A percentile compares a stretch with the other conserved stretches of the same genome.
Evolutionary conservation across 1,139 yeast species (phyloP).

Genomic region (Yamadazyma sp.): DNA sequence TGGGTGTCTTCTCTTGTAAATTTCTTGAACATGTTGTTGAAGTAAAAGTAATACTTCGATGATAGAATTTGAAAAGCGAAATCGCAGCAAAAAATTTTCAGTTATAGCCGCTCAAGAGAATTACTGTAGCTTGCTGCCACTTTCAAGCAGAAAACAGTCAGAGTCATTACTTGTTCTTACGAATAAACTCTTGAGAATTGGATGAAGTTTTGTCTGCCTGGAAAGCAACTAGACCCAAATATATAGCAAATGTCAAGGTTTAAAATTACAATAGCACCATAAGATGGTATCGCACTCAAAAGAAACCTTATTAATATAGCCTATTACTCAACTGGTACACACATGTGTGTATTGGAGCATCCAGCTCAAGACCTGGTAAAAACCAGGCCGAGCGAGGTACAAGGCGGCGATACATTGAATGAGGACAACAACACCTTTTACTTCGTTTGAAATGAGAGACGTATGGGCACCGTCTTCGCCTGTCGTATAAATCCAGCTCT

Average conservation of each 20-base stretch:
- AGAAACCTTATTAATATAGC: conserved; percentile 59
- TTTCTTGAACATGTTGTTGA: conserved; percentile 54
- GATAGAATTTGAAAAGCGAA: conserved; percentile 4
- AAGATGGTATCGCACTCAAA: conserved; percentile 80
- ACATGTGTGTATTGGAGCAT: conserved; percentile 18
- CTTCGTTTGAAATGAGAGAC: too few relatives aligned
- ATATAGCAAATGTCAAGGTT: conserved; percentile 49
- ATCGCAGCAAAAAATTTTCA: conserved; percentile 11
- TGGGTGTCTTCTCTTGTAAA: conserved; percentile 86
- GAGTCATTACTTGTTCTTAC: too few relatives aligned
- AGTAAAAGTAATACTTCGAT: background rate
- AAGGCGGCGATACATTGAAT: conserved; percentile 39
- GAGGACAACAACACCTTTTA: too few relatives aligned
- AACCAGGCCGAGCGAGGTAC: conserved; percentile 63
- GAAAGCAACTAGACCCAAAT: background rate
- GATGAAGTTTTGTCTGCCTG: too few relatives aligned
- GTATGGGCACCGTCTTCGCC: background rate
- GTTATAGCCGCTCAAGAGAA: background rate
- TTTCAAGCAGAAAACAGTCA: too few relatives aligned
- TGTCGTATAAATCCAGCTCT: background rate
- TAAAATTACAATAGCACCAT: conserved; percentile 71
- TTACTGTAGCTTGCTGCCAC: too few relatives aligned
- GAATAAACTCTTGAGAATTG: too few relatives aligned
- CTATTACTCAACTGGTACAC: conserved; percentile 38
- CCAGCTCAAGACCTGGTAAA: conserved; percentile 58